A percentile compares a stretch with the other conserved stretches of the same genome.
Evolutionary conservation across 2,329 filamentous ascomycete genomes (phyloP).

Genomic region (Neofusicoccum parvum): DNA sequence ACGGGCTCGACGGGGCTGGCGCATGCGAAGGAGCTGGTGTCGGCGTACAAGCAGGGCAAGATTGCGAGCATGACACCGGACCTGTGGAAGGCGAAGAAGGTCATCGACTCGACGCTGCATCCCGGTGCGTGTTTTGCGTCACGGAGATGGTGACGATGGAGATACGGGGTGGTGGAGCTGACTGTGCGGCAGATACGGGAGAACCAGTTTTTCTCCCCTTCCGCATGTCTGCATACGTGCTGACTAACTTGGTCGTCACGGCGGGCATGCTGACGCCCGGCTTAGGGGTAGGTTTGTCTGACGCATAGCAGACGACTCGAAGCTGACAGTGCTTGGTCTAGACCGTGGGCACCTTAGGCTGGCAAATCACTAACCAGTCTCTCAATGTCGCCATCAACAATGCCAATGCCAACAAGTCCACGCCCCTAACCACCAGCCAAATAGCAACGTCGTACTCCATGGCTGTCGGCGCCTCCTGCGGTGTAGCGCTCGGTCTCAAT

Average conservation of each 20-base stretch:
- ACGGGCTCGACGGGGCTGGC: slow-evolving; percentile 78
- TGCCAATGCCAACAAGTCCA: slow-evolving; percentile 97
- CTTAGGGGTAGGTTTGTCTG: slow-evolving; percentile 59
- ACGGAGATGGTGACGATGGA: background rate
- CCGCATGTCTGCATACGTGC: slow-evolving; percentile 93
- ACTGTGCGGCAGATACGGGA: slow-evolving; percentile 71
- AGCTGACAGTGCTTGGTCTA: slow-evolving; percentile 34
- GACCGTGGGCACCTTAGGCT: slow-evolving; percentile 83
- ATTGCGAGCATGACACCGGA: slow-evolving; percentile 81
- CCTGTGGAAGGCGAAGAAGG: slow-evolving; percentile 94
- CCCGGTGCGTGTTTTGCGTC: slow-evolving; percentile 63
- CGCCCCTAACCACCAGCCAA: slow-evolving; percentile 76
- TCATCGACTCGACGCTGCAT: slow-evolving; percentile 94
- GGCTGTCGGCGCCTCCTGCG: slow-evolving; percentile 90
- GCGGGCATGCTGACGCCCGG: slow-evolving; percentile 95
- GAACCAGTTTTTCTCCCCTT: slow-evolving; percentile 91
- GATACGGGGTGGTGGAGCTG: slow-evolving; percentile 23
- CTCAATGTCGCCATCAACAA: slow-evolving; percentile 98
- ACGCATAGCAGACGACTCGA: background rate
- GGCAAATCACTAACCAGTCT: slow-evolving; percentile 96
- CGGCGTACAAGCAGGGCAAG: slow-evolving; percentile 84
- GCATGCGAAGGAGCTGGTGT: slow-evolving; percentile 78
- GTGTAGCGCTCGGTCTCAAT: slow-evolving; percentile 90
- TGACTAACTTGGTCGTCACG: slow-evolving; percentile 92
- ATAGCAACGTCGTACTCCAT: slow-evolving; percentile 88